A percentile compares a stretch with the other conserved stretches of the same genome.
These are phyloP conservation scores for Fomitopsis pinicola DNA, from an alignment of 1,284 basidiomycete species.

Conservation along the genomic window DNA sequence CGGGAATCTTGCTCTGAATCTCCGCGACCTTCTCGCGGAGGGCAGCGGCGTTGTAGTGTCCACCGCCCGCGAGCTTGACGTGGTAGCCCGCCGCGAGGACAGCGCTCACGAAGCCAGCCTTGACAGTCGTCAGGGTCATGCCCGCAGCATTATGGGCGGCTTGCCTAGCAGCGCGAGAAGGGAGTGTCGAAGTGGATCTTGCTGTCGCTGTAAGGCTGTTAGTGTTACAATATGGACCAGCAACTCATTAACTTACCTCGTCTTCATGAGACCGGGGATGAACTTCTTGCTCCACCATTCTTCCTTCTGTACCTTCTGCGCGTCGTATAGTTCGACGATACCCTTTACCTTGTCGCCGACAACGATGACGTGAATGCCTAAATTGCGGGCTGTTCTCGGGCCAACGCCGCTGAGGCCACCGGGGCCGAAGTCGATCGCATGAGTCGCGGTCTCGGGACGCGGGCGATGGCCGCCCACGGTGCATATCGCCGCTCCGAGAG, in stretches of 20 bases:
- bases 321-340: constrained; percentile 80
- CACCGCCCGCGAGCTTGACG: constrained; percentile 95
- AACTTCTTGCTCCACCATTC: constrained; percentile 91
- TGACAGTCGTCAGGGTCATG: constrained; percentile 95
- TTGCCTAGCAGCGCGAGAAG: constrained; percentile 95
- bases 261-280: constrained; percentile 83
- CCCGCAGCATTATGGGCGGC: constrained; percentile 98
- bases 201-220: constrained; percentile 61
- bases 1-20: constrained; percentile 79
- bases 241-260: constrained; percentile 52
- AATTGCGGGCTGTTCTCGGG: constrained; percentile 83
- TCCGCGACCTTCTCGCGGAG: constrained; percentile 88
- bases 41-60: constrained; percentile 89
- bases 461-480: too few species aligned
- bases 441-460: constrained; percentile 87
- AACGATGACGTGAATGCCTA: constrained; percentile 87
- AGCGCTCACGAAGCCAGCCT: constrained; percentile 89
- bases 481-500: constrained; percentile 94
- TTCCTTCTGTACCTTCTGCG: constrained; percentile 68
- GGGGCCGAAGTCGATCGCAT: constrained; percentile 95
- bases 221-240: background rate
- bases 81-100: constrained; percentile 94
- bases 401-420: constrained; percentile 94
- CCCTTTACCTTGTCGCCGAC: constrained; percentile 84
- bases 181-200: constrained; percentile 91